phyloP scores from a whole-genome alignment of 2,329 filamentous ascomycete species.

The Sporothrix mexicana region DNA sequence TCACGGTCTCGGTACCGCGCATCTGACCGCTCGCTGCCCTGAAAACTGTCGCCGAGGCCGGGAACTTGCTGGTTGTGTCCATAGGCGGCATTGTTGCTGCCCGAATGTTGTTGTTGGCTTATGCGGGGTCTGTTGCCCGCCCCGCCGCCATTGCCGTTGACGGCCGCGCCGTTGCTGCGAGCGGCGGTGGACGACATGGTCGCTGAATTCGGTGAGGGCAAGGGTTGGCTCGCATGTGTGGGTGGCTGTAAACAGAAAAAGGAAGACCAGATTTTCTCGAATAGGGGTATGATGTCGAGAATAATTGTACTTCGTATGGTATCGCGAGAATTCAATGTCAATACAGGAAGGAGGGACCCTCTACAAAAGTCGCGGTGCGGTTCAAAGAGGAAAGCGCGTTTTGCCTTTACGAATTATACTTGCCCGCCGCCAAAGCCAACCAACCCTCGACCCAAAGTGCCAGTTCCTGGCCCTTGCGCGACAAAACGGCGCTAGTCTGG shows the following conservation, averaged over 20 bases:
- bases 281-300: background rate
- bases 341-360: conserved; percentile 15
- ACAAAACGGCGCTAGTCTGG: conserved; percentile 13
- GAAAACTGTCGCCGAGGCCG: conserved; percentile 35
- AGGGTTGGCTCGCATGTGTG: background rate
- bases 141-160: conserved; percentile 47
- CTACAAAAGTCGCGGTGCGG: conserved; percentile 29
- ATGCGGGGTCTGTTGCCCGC: conserved; percentile 44
- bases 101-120: conserved; percentile 36
- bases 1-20: conserved; percentile 48
- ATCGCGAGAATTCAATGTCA: background rate
- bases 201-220: conserved; percentile 17
- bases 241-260: background rate
- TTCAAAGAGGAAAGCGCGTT: conserved; percentile 37
- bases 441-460: background rate
- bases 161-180: conserved; percentile 46
- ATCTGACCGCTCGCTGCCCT: conserved; percentile 39
- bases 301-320: background rate
- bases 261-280: background rate
- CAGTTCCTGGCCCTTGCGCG: conserved; percentile 14
- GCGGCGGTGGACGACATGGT: conserved; percentile 52
- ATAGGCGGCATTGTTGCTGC: conserved; percentile 24
- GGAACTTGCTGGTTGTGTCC: conserved; percentile 30
- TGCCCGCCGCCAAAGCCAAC: conserved; percentile 2
- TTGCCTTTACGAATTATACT: conserved; percentile 25